A percentile compares a stretch with the other conserved stretches of the same genome.
phyloP scores from a whole-genome alignment of 1,139 yeast genomes.

The Yamadazyma buinensis region DNA sequence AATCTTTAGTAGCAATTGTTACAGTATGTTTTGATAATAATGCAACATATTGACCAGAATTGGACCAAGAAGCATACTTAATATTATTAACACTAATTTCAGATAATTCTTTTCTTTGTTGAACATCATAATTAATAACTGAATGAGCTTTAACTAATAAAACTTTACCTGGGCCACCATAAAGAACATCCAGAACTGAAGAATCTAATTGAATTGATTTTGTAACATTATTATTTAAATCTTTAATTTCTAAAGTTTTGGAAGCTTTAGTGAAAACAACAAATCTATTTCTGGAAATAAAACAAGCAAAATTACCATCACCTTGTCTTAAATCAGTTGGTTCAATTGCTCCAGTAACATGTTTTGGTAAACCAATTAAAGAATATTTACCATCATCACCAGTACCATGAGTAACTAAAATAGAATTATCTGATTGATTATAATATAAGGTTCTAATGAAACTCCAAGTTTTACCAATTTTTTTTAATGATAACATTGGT shows the following conservation, averaged over 20 bases:
- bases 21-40: conserved; percentile 89
- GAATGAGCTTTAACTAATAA: conserved; percentile 67
- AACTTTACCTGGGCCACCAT: conserved; percentile 82
- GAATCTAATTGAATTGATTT: conserved; percentile 76
- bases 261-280: conserved; percentile 69
- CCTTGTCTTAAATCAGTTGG: conserved; percentile 79
- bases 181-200: conserved; percentile 66
- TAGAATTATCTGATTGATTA: conserved; percentile 88
- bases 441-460: conserved; percentile 82
- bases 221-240: conserved; percentile 75
- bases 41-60: conserved; percentile 85
- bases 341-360: conserved; percentile 88
- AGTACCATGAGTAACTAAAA: conserved; percentile 77
- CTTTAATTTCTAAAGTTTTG: conserved; percentile 75
- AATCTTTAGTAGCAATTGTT: conserved; percentile 75
- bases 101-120: conserved; percentile 77
- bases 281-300: conserved; percentile 92
- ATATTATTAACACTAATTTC: conserved; percentile 74
- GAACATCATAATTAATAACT: conserved; percentile 86
- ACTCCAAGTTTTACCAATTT: conserved; percentile 82
- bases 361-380: conserved; percentile 75
- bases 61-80: conserved; percentile 87
- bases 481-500: conserved; percentile 81
- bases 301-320: conserved; percentile 79
- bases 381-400: conserved; percentile 65